These are phyloP conservation scores for Vitis riparia DNA, from an alignment of 164 flowering plant species.

Conservation along the genomic window DNA sequence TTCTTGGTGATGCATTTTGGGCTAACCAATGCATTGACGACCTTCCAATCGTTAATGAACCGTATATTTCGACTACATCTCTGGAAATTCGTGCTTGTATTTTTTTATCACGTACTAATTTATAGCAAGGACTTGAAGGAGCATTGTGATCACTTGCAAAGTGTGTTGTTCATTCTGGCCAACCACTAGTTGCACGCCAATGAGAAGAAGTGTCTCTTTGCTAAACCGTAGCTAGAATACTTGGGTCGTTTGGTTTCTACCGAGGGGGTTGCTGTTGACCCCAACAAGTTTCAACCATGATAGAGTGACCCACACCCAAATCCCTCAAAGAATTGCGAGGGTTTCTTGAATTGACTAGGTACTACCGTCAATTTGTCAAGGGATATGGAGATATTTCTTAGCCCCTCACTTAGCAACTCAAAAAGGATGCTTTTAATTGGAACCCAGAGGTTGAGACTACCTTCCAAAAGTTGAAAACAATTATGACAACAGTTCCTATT, in stretches of 20 bases:
- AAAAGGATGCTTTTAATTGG: conserved; percentile 10
- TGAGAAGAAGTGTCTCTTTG: not conserved
- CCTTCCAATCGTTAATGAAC: too few species aligned
- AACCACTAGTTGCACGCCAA: not conserved
- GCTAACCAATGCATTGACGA: too few species aligned
- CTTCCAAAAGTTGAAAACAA: not conserved
- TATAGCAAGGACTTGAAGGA: too few species aligned
- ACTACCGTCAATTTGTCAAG: too few species aligned
- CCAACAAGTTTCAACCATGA: not conserved
- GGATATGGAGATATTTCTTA: not conserved
- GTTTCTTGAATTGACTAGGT: too few species aligned
- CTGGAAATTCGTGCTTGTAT: too few species aligned
- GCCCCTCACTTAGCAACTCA: not conserved
- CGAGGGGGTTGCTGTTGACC: not conserved
- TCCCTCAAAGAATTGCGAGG: too few species aligned
- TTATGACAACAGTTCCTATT: not conserved
- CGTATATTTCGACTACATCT: too few species aligned
- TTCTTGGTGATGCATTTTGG: too few species aligned
- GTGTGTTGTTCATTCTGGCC: not conserved
- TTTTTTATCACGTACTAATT: too few species aligned
- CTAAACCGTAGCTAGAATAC: not conserved
- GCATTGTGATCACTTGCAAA: not conserved
- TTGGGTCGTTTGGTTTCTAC: not conserved
- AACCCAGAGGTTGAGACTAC: not conserved
- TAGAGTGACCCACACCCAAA: not conserved